Conservation (phyloP, 1,284 basidiomycete species). For the Sanghuangporus weigelae region DNA sequence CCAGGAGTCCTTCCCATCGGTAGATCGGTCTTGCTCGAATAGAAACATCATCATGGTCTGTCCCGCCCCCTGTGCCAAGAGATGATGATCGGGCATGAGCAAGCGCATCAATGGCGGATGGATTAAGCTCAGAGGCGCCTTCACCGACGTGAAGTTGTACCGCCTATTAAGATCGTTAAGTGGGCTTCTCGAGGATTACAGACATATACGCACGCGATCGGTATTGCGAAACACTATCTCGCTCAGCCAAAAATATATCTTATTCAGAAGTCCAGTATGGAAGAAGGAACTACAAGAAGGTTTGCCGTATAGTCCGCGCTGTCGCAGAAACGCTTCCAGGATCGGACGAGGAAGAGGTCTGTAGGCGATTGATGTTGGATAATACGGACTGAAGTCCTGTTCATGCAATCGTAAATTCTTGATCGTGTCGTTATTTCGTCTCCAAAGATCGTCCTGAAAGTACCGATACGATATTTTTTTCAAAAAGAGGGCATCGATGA, state of each 20-base stretch:
- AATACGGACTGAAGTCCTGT: slow-evolving; percentile 69
- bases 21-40: slow-evolving; percentile 59
- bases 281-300: slow-evolving; percentile 50
- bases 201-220: slow-evolving; percentile 35
- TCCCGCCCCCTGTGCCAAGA: slow-evolving; percentile 65
- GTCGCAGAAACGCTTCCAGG: slow-evolving; percentile 60
- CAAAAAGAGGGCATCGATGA: neutral
- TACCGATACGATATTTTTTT: neutral
- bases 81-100: slow-evolving; percentile 47
- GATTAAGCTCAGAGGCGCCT: slow-evolving; percentile 46
- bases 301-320: slow-evolving; percentile 51
- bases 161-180: slow-evolving; percentile 33
- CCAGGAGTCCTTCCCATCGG: slow-evolving; percentile 69
- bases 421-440: slow-evolving; percentile 57
- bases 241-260: slow-evolving; percentile 70
- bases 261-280: slow-evolving; percentile 69
- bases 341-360: slow-evolving; percentile 61
- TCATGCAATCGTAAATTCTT: slow-evolving; percentile 41
- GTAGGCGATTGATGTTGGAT: slow-evolving; percentile 71
- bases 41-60: slow-evolving; percentile 59
- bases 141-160: slow-evolving; percentile 59
- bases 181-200: neutral
- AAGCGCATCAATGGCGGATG: slow-evolving; percentile 54
- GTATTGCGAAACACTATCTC: slow-evolving; percentile 62
- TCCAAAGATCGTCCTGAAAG: slow-evolving; percentile 67